Conservation (phyloP, 192 early-diverging fungal species). For the Coemansia javaensis region DNA sequence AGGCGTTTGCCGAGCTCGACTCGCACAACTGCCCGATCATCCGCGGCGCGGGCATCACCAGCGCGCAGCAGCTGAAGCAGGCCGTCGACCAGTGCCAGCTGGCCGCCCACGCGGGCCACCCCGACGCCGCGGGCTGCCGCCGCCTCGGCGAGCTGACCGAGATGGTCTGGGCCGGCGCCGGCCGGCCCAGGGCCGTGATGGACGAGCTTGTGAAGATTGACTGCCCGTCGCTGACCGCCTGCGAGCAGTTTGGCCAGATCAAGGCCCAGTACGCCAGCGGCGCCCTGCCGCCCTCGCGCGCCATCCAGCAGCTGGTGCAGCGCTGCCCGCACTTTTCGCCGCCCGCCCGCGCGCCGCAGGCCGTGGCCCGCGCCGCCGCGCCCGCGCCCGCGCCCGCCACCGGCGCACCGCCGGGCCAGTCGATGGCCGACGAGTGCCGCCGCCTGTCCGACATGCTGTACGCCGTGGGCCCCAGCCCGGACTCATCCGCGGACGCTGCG, state of each 20-base stretch:
- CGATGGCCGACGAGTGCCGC: constrained; percentile 49
- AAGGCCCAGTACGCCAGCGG: constrained; percentile 21
- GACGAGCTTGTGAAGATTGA: constrained; percentile 22
- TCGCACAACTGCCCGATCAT: constrained; percentile 49
- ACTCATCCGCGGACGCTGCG: neutral
- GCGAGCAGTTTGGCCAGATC: constrained; percentile 21
- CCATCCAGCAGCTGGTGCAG: constrained; percentile 25
- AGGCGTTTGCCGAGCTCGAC: constrained; percentile 49
- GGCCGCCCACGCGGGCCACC: constrained; percentile 7
- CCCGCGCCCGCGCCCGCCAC: neutral
- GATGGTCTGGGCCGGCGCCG: constrained; percentile 13
- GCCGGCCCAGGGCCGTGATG: constrained; percentile 25
- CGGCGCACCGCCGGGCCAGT: constrained; percentile 24
- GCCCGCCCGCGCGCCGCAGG: constrained; percentile 4
- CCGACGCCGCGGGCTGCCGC: constrained; percentile 8
- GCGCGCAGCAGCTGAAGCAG: constrained; percentile 25
- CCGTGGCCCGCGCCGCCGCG: neutral
- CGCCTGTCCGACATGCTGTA: constrained; percentile 44
- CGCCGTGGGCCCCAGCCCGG: constrained; percentile 14
- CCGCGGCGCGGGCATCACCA: constrained; percentile 45
- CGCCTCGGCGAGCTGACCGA: constrained; percentile 13
- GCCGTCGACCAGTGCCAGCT: constrained; percentile 18
- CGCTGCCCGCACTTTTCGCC: constrained; percentile 32
- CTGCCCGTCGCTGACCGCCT: constrained; percentile 34
- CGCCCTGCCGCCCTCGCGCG: constrained; percentile 21